Evolutionary conservation across 2,329 filamentous ascomycete genomes (phyloP), one percentile per base, ranked within the genome.

Genomic region (Myrmaecium sp.): DNA sequence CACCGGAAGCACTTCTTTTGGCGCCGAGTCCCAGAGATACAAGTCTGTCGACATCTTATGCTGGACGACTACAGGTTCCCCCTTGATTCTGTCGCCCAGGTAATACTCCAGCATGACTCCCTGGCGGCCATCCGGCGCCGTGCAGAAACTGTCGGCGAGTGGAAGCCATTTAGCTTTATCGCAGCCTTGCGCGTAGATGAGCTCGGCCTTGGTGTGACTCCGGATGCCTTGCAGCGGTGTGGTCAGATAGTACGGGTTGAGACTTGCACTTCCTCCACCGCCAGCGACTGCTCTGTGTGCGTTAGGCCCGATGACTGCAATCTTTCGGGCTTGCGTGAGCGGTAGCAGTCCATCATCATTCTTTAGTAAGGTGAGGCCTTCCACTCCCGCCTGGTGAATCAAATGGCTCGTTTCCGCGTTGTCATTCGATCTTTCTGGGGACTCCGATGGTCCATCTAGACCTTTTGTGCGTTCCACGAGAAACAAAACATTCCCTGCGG

Each of bases 1-100:
- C 28, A 69, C 62, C 0, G 67, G 67, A 0, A 70, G 64, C 9
- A 74, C 60, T 32, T 71, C 56, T 13, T 58, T 56, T 5, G 72
- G 73, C 1, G 69, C 71, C 3, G 72, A 76, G 37, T 78, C 73
- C 71, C 72, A 77, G 2, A 78, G 57, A 55, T 74, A 76, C 1
- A 77, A 59, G 41, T 77, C 71, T 0, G 70, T 75, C 39, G 72
- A 74, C 5, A 55, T 60, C 34, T 72, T 63, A 26, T 61, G 58
- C 41, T 76, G 69, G 3, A 64, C 55, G 10, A 71, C 56, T 1
- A 61, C 55, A 6, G 71, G 65, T 13, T 55, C 44, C 2, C 69
- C 69, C 30, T 67, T 48, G 34, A 77, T 75, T 31, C 64, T 59
- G 35, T 77, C 71, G 4, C 71, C 71, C 9, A 60, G 56, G 39